These are phyloP conservation scores for Sphagnum tenellum DNA, from an alignment of 225 moss, liverwort and hornwort species.

Conservation along the genomic window DNA sequence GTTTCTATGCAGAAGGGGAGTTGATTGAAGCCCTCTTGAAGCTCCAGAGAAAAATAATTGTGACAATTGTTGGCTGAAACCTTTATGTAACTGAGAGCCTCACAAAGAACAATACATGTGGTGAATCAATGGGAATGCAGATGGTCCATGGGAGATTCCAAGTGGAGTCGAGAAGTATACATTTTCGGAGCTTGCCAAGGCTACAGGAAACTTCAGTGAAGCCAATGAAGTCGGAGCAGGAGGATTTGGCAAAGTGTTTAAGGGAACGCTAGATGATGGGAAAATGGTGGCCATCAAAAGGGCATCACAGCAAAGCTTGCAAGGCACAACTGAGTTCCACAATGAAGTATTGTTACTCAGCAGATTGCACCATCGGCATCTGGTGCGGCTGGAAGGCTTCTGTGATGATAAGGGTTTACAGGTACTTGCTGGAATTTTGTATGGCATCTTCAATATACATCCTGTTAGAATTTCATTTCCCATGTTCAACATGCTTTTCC, in stretches of 20 bases:
- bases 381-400: constrained; percentile 75
- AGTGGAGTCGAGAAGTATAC: constrained; percentile 50
- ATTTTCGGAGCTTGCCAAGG: constrained; percentile 49
- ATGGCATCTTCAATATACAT: too few relatives aligned
- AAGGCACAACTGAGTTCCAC: constrained; percentile 68
- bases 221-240: constrained; percentile 38
- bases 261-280: constrained; percentile 47
- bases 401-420: constrained; percentile 74
- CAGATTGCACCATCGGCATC: constrained; percentile 80
- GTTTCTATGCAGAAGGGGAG: too few relatives aligned
- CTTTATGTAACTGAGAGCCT: too few relatives aligned
- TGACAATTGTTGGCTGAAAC: too few relatives aligned
- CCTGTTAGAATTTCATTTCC: neutral
- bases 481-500: neutral
- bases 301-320: constrained; percentile 51
- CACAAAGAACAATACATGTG: too few relatives aligned
- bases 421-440: constrained; percentile 1
- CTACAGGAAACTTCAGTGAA: constrained; percentile 58
- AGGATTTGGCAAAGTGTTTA: constrained; percentile 54
- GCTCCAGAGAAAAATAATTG: too few relatives aligned
- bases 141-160: constrained; percentile 25
- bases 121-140: too few relatives aligned
- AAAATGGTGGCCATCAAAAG: constrained; percentile 70
- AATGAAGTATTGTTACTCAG: constrained; percentile 74
- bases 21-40: too few relatives aligned